phyloP scores from a whole-genome alignment of 192 early-diverging fungal species.

The Linnemannia schmuckeri region DNA sequence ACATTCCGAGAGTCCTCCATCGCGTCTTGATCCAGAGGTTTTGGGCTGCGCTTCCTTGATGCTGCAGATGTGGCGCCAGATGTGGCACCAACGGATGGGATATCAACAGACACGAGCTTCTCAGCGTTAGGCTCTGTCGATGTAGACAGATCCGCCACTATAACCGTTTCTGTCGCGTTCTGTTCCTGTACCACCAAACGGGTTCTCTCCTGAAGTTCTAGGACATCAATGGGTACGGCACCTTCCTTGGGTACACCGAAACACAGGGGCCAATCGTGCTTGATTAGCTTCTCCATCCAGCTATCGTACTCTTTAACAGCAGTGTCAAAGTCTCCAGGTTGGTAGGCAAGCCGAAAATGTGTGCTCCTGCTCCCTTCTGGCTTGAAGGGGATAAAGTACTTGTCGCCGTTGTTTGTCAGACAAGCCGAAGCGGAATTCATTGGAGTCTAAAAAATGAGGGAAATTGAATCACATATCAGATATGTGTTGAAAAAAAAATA shows the following conservation, averaged over 20 bases:
- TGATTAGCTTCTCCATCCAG: slow-evolving; percentile 81
- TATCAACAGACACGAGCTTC: not conserved
- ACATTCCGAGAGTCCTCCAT: not conserved
- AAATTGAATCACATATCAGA: not conserved
- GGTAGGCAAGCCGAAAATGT: slow-evolving; percentile 85
- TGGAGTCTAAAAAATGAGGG: slow-evolving; percentile 66
- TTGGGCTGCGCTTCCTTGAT: slow-evolving; percentile 41
- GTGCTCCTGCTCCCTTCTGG: slow-evolving; percentile 74
- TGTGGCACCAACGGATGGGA: not conserved
- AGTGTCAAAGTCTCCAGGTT: slow-evolving; percentile 84
- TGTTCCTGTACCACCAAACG: slow-evolving; percentile 6
- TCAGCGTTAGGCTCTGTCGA: not conserved
- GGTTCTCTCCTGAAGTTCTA: slow-evolving; percentile 34
- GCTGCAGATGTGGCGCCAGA: not conserved
- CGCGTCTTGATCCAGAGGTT: not conserved
- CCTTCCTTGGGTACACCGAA: slow-evolving; percentile 75
- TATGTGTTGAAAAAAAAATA: not conserved
- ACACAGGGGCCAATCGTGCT: slow-evolving; percentile 89
- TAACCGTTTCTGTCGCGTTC: not conserved
- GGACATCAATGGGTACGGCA: slow-evolving; percentile 44
- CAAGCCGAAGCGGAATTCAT: slow-evolving; percentile 82
- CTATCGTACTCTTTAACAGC: slow-evolving; percentile 78
- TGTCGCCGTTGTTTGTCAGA: slow-evolving; percentile 82
- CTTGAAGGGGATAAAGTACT: slow-evolving; percentile 79
- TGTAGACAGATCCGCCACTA: not conserved